Base-by-base conservation (phyloP, 768 basidiomycete genomes). In the Sarcodon sp. region DNA sequence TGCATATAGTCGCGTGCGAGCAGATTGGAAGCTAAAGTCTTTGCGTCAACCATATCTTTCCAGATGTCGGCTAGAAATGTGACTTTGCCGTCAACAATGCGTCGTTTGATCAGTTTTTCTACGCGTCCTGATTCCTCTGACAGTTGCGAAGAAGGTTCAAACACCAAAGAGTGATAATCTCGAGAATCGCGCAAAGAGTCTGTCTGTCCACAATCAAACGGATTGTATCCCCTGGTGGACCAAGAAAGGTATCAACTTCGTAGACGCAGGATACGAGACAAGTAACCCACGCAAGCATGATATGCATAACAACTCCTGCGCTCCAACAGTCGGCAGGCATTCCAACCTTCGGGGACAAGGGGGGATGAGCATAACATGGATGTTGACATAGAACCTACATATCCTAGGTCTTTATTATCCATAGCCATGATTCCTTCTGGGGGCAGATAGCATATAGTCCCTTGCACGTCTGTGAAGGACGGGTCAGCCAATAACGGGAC, bases 291-390 rank as follows among this genome's bases (percentile, higher is more conserved):
- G 76, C 74, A 44, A 91, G 67, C 86, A 90, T 90, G 48, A 87
- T 79, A 53, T 81, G 89, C 46, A 90, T 64, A 46, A 86, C 79
- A 5, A 89, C 75, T 5, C 88, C 88, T 10, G 83, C 76, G 54
- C 87, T 88, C 88, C 88, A 91, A 56, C 87, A 90, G 61, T 91
- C 88, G 3, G 87, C 75, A n/a, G 87, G 84, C 81, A 89, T 83
- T 15, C 86, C 86, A 33, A 72, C 39, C 39, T 41, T 9, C 16
- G 27, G n/a, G 7, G 7, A 41, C 15, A 15, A 15, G 39, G 15
- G n/a, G 16, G 11, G 15, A 27, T 9, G 39, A 16, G 15, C 16
- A 13, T 41, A 9, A 13, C 39, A 7, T 41, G 15, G 11, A 13
- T 8, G 13, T 13, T 9, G 21, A 27, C 21, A 15, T 41, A 9